Conservation (phyloP, 2,329 filamentous ascomycete genomes). For the Lachnellula arida region DNA sequence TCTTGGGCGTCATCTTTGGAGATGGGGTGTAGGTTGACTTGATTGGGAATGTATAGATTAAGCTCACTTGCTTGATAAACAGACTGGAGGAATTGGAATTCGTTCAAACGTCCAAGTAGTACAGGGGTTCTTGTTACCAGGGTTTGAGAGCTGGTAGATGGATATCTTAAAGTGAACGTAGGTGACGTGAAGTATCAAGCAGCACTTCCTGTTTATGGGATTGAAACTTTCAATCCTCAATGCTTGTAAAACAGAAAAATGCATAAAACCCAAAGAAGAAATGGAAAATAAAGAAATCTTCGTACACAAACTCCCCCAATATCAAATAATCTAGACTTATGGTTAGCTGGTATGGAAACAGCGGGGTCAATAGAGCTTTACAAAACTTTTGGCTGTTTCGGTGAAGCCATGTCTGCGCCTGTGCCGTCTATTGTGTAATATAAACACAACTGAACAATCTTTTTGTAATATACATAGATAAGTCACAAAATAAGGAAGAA, state of each 20-base stretch:
- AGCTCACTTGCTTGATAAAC: too few relatives aligned
- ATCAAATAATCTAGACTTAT: constrained; percentile 62
- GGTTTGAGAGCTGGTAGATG: too few relatives aligned
- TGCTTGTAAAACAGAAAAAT: not conserved
- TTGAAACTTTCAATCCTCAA: too few relatives aligned
- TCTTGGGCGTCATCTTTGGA: too few relatives aligned
- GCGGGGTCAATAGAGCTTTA: constrained; percentile 3
- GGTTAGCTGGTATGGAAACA: constrained; percentile 11
- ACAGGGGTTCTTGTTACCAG: too few relatives aligned
- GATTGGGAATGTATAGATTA: too few relatives aligned
- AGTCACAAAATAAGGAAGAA: not conserved
- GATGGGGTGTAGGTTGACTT: too few relatives aligned
- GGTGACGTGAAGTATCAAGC: too few relatives aligned
- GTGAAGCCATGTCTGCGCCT: constrained; percentile 35
- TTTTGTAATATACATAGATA: constrained; percentile 26
- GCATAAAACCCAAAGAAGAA: not conserved
- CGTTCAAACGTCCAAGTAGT: too few relatives aligned
- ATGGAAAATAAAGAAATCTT: constrained; percentile 26
- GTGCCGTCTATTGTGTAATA: constrained; percentile 24
- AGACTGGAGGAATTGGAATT: too few relatives aligned
- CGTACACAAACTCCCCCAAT: constrained; percentile 95
- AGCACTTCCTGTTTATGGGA: too few relatives aligned
- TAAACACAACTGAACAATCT: constrained; percentile 27
- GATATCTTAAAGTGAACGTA: too few relatives aligned
- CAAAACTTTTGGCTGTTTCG: constrained; percentile 62